These are phyloP conservation scores for Xerophyta viscosa DNA, from an alignment of 106 monocot species.

Conservation along the genomic window DNA sequence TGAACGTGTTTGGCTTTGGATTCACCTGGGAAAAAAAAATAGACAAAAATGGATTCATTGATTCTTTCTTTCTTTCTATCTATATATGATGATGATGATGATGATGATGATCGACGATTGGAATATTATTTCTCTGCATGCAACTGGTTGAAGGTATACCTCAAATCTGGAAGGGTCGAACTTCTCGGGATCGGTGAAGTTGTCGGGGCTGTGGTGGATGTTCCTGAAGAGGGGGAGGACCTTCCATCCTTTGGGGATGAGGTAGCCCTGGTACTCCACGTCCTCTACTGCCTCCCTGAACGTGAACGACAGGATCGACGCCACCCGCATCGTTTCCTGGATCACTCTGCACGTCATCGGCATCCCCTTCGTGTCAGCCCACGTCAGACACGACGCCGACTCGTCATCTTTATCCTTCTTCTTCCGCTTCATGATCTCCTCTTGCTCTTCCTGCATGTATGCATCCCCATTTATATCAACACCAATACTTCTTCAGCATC, in stretches of 20 bases:
- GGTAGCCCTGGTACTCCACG: slow-evolving; percentile 85
- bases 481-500: background rate
- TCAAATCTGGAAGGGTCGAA: slow-evolving; percentile 95
- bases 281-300: slow-evolving; percentile 93
- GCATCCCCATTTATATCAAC: background rate
- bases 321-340: slow-evolving; percentile 83
- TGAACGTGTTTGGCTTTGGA: slow-evolving; percentile 81
- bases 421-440: slow-evolving; percentile 52
- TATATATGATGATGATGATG: background rate
- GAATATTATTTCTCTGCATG: background rate
- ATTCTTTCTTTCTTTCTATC: background rate
- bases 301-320: slow-evolving; percentile 87
- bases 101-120: background rate
- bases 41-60: background rate
- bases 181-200: slow-evolving; percentile 74
- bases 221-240: slow-evolving; percentile 88
- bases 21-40: slow-evolving; percentile 19
- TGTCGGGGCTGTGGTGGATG: slow-evolving; percentile 84
- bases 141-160: slow-evolving; percentile 23
- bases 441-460: slow-evolving; percentile 75
- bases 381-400: slow-evolving; percentile 30
- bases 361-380: slow-evolving; percentile 85
- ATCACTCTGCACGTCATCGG: slow-evolving; percentile 69
- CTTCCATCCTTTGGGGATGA: slow-evolving; percentile 98
- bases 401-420: slow-evolving; percentile 10